phyloP scores from a whole-genome alignment of 164 flowering plant genomes.

The Macadamia integrifolia region DNA sequence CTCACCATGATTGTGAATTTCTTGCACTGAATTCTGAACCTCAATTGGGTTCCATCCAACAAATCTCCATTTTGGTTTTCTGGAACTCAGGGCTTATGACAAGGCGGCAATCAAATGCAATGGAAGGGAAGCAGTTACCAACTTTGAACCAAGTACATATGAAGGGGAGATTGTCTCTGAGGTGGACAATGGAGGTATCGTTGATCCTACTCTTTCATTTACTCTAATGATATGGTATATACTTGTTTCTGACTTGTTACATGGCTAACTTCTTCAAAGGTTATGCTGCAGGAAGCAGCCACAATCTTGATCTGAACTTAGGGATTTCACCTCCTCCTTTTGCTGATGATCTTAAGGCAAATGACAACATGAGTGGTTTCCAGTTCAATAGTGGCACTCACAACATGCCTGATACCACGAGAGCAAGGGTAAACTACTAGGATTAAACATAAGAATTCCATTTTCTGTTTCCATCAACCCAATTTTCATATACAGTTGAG shows the following conservation, averaged over 20 bases:
- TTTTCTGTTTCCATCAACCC: neutral
- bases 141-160: constrained; percentile 76
- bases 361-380: constrained; percentile 15
- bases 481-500: neutral
- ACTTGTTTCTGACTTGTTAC: neutral
- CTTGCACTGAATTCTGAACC: constrained; percentile 29
- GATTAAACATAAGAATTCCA: neutral
- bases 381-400: constrained; percentile 29
- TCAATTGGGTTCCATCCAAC: constrained; percentile 38
- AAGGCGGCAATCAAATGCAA: constrained; percentile 86
- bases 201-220: neutral
- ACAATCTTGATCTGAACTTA: constrained; percentile 61
- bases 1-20: constrained; percentile 33
- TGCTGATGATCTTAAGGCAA: constrained; percentile 25
- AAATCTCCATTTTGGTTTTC: constrained; percentile 35
- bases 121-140: constrained; percentile 91
- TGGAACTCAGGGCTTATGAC: constrained; percentile 90
- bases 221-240: neutral
- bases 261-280: neutral
- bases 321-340: constrained; percentile 48
- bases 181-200: constrained; percentile 42
- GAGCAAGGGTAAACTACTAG: constrained; percentile 36
- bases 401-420: constrained; percentile 25
- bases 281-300: constrained; percentile 26
- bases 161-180: constrained; percentile 45